Evolutionary conservation across 306 rosid genomes (phyloP).

Genomic region (Gynostemma pentaphyllum): DNA sequence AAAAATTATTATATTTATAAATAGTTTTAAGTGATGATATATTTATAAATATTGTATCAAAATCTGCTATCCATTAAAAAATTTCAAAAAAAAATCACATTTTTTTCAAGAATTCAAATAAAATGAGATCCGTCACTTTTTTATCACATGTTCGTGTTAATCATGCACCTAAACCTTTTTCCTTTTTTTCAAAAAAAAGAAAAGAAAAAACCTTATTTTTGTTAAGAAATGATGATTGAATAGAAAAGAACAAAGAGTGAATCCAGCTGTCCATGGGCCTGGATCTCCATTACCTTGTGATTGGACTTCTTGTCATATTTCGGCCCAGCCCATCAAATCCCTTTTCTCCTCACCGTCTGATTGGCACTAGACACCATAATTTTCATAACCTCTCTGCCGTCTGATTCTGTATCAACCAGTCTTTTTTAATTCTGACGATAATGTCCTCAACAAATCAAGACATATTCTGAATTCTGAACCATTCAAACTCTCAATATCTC

Average conservation of each 20-base stretch:
- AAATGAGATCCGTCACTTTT: not conserved
- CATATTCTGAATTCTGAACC: constrained; percentile 16
- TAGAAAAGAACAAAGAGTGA: not conserved
- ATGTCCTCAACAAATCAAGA: constrained; percentile 12
- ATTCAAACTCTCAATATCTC: constrained; percentile 29
- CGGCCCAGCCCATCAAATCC: constrained; percentile 13
- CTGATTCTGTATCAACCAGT: constrained; percentile 11
- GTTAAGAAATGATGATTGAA: not conserved
- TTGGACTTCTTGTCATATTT: constrained; percentile 15
- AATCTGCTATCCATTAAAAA: too few species aligned
- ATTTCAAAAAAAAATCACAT: not conserved
- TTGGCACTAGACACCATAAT: not conserved
- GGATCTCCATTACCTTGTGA: constrained; percentile 2
- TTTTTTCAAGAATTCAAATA: not conserved
- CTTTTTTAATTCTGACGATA: constrained; percentile 9
- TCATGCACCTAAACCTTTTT: not conserved
- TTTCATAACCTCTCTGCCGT: constrained; percentile 11
- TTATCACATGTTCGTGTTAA: not conserved
- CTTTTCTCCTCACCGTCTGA: not conserved
- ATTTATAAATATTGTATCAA: too few species aligned
- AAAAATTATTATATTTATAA: too few species aligned
- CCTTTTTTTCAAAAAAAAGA: not conserved
- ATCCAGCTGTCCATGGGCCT: constrained; percentile 38
- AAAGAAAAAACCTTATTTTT: too few species aligned
- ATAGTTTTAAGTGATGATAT: too few species aligned